Percentiles rank a stretch among this genome's conserved stretches.
These are phyloP conservation scores for Aaosphaeria pasadenensis DNA, from an alignment of 2,329 filamentous ascomycete species.

Conservation along the genomic window DNA sequence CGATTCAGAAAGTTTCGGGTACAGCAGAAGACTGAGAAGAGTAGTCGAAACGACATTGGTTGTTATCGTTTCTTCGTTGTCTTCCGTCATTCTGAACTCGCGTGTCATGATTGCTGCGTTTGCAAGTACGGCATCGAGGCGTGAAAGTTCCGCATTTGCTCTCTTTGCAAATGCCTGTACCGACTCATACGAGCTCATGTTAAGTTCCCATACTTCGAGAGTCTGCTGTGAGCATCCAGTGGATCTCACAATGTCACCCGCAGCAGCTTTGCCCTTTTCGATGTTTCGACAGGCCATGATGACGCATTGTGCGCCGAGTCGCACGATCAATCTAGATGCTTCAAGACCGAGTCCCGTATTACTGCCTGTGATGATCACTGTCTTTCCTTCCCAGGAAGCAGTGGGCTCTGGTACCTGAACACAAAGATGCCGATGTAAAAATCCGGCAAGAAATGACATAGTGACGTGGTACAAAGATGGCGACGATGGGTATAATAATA, in stretches of 20 bases:
- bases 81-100: slow-evolving; percentile 13
- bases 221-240: slow-evolving; percentile 26
- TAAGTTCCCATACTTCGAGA: slow-evolving; percentile 47
- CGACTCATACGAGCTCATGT: slow-evolving; percentile 40
- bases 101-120: slow-evolving; percentile 40
- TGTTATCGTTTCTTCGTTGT: slow-evolving; percentile 33
- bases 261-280: slow-evolving; percentile 45
- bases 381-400: slow-evolving; percentile 4
- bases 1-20: slow-evolving; percentile 25
- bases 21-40: slow-evolving; percentile 28
- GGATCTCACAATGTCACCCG: slow-evolving; percentile 31
- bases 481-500: neutral
- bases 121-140: slow-evolving; percentile 36
- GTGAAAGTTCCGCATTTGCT: slow-evolving; percentile 15
- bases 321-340: slow-evolving; percentile 34
- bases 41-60: slow-evolving; percentile 41
- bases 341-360: slow-evolving; percentile 13
- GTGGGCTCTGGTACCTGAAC: neutral
- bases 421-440: neutral
- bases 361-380: slow-evolving; percentile 38
- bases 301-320: slow-evolving; percentile 39
- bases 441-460: no score
- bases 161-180: slow-evolving; percentile 33
- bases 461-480: neutral
- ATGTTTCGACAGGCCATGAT: slow-evolving; percentile 46